phyloP scores from a whole-genome alignment of 306 rosid genomes.

The Ormosia emarginata region DNA sequence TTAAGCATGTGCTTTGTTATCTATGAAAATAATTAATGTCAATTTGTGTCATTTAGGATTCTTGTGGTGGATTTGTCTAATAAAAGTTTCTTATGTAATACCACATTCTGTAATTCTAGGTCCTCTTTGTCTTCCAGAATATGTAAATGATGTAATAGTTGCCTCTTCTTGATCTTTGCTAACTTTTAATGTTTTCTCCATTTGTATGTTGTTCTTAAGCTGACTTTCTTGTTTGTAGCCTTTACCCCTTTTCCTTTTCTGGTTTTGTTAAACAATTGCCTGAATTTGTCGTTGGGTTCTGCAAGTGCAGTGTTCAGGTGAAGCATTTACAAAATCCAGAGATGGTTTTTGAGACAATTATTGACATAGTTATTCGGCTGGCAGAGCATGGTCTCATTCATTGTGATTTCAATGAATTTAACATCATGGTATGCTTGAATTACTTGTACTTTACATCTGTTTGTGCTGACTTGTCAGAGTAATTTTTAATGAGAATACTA shows the following conservation, averaged over 20 bases:
- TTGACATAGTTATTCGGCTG: conserved; percentile 68
- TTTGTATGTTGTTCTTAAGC: neutral
- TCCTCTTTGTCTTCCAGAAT: neutral
- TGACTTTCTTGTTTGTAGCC: neutral
- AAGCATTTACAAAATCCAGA: conserved; percentile 83
- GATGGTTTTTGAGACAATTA: conserved; percentile 68
- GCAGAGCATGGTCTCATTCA: conserved; percentile 96
- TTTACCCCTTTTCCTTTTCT: neutral
- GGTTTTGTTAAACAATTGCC: neutral
- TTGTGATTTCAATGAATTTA: conserved; percentile 93
- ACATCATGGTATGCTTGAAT: conserved; percentile 71
- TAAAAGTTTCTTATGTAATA: neutral
- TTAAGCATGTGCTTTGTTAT: neutral
- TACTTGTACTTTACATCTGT: neutral
- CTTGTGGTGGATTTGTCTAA: neutral
- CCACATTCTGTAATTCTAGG: neutral
- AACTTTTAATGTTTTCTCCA: neutral
- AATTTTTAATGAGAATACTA: neutral
- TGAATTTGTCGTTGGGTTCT: conserved; percentile 6
- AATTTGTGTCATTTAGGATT: neutral
- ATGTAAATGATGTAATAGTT: neutral
- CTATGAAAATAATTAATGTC: neutral
- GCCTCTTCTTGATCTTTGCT: neutral
- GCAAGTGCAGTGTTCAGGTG: conserved; percentile 73
- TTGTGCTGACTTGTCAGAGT: neutral